Evolutionary conservation across 495 filamentous ascomycete genomes (phyloP), one percentile per base, ranked within the genome.

Genomic region (Gamarada debralockiae): DNA sequence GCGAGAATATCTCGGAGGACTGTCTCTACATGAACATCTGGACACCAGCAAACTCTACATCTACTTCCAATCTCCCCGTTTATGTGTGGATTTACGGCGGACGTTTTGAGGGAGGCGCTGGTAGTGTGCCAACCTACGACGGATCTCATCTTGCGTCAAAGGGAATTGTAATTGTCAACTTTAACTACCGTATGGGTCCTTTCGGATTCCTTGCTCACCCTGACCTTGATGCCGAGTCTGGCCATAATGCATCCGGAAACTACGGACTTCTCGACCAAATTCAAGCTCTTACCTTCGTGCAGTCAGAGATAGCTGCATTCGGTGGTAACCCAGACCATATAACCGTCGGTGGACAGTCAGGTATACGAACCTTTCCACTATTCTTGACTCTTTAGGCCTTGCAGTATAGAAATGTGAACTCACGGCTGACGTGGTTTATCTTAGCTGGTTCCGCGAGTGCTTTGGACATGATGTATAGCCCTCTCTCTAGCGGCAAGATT

Each of bases 201-300:
- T 78, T 84, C 52, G 75, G 79, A 17, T 84, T 80, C 53, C 74
- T 79, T 1, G 73, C 59, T 6, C 38, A 57, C 21, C 34, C 51
- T 12, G 48, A 42, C 12, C 48, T 51, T 13, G 34, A 40, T 51
- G 48, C 34, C 9, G 48, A 51, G 36, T 23, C 42, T 46, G 54
- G 55, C 17, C 52, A 62, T 18, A 60, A 56, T 6, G 34, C 59
- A 1, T 60, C 47, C 17, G 62, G 64, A 18, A 70, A 83, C 50
- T 70, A 80, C 17, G 85, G 76, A 3, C 69, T 89, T 6, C 70
- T 78, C 31, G 89, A 92, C 60, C 82, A 87, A 56, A 73, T 78
- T 8, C 71, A 86, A 55, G 86, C 84, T 15, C 70, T 92, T 33
- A 67, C 84, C 24, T 92, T 86, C 86, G 76, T 91, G 12, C 73